Evolutionary conservation across 2,329 filamentous ascomycete genomes (phyloP), one percentile per base, ranked within the genome.

Genomic region (Dactylellina drechsleri): DNA sequence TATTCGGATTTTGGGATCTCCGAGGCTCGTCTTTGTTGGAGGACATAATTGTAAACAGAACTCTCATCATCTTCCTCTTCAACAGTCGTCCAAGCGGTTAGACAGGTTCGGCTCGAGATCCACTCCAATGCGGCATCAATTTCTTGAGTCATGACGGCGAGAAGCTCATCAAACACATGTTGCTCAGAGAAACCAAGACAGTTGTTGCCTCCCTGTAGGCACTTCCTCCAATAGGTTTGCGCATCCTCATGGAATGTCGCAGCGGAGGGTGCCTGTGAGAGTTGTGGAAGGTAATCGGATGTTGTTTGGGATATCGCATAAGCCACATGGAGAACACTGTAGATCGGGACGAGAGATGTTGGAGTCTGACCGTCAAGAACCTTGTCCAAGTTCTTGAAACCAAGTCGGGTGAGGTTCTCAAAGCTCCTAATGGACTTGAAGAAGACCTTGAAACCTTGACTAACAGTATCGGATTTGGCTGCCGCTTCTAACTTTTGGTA

Each of bases 271-370:
- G 70, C 61, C 31, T 74, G 40, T 13, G 62, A 28, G 23, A 67
- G 50, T 31, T 74, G 56, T 12, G 70, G 57, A 15, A 74, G 47
- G 10, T 66, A 58, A 5, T 60, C 58, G 4, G 70, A 74, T 8
- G 70, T 64, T 2, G 70, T 74, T 20, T 66, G 70, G 10, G 70
- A 74, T 62, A 74, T 66, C 18, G 70, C 70, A 28, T 74, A 74
- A 18, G 70, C 70, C 12, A 74, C 70, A 20, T 74, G 70, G 23
- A 74, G 57, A 2, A 74, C 61, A 20, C 70, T 74, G 15, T 74
- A 74, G 28, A 74, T 57, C 1, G 62, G 62, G 13, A 67, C 66
- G 10, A 74, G 56, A 36, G 61, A 66, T 16, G 56, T 62, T n/a
- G 70, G 70, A 5, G 70, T 66, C 16, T 67, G 53, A 12, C 70